These are phyloP conservation scores for Alliaria petiolata DNA, from an alignment of 345 rosid genomes.

Conservation along the genomic window DNA sequence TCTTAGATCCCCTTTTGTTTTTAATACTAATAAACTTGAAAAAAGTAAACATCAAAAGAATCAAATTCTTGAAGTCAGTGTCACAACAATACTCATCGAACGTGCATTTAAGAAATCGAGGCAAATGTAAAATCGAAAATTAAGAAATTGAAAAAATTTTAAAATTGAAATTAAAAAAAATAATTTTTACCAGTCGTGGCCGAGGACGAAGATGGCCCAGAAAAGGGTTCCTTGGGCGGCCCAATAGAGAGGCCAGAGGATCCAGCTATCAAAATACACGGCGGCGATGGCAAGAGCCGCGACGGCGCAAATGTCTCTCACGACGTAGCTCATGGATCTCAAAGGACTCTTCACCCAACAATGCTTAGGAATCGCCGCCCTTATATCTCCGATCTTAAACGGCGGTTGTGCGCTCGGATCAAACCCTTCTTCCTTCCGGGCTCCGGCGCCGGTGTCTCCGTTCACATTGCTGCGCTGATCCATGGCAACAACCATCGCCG, in stretches of 20 bases:
- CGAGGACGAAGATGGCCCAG: slow-evolving; percentile 89
- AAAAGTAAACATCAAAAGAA: slow-evolving; percentile 15
- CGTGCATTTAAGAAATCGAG: slow-evolving; percentile 13
- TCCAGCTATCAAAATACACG: slow-evolving; percentile 43
- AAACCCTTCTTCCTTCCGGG: slow-evolving; percentile 30
- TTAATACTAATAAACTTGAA: not conserved
- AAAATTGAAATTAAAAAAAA: not conserved
- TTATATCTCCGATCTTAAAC: slow-evolving; percentile 57
- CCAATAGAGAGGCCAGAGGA: slow-evolving; percentile 73
- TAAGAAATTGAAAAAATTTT: not conserved
- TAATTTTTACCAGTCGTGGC: slow-evolving; percentile 89
- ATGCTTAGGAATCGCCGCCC: slow-evolving; percentile 72
- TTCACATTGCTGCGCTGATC: slow-evolving; percentile 21
- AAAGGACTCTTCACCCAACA: slow-evolving; percentile 73
- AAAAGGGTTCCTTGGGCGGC: slow-evolving; percentile 76
- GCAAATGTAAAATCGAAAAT: not conserved
- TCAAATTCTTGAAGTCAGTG: slow-evolving; percentile 10
- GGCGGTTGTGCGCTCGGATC: slow-evolving; percentile 69
- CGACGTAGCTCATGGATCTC: slow-evolving; percentile 66
- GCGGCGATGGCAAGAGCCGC: slow-evolving; percentile 45
- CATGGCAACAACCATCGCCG: slow-evolving; percentile 32
- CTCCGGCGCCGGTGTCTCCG: slow-evolving; percentile 12
- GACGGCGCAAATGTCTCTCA: slow-evolving; percentile 53
- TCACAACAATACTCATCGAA: not conserved
- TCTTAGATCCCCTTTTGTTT: slow-evolving; percentile 24